These are phyloP conservation scores for Ceratocystis ficicola DNA, from an alignment of 2,329 filamentous ascomycete genomes.

Conservation along the genomic window DNA sequence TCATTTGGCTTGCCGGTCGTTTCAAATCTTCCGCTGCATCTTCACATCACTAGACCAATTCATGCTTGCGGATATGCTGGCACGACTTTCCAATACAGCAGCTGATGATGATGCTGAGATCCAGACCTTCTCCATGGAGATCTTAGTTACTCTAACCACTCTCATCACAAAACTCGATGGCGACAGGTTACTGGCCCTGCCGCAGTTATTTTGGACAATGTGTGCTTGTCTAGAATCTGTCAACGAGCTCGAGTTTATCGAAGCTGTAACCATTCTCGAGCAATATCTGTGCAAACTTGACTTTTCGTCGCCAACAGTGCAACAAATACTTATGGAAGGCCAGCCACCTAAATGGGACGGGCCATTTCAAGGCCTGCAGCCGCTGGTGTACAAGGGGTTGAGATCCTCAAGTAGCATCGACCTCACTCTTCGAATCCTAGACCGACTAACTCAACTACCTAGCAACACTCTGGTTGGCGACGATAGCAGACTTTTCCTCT, in stretches of 20 bases:
- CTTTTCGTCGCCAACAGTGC: constrained; percentile 56
- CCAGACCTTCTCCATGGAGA: constrained; percentile 95
- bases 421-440: constrained; percentile 62
- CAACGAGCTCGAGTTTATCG: constrained; percentile 87
- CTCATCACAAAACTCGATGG: constrained; percentile 76
- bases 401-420: constrained; percentile 75
- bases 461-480: constrained; percentile 71
- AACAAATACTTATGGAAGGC: constrained; percentile 56
- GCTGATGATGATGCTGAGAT: constrained; percentile 91
- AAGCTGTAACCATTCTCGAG: constrained; percentile 83
- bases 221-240: constrained; percentile 94
- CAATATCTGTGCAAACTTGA: constrained; percentile 76
- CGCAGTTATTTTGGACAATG: constrained; percentile 94
- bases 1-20: constrained; percentile 89
- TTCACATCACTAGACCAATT: constrained; percentile 78
- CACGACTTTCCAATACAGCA: constrained; percentile 87
- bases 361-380: constrained; percentile 72
- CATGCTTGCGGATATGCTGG: constrained; percentile 96
- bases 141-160: constrained; percentile 82
- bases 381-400: constrained; percentile 79
- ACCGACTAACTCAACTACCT: constrained; percentile 66
- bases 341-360: constrained; percentile 83
- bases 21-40: constrained; percentile 93
- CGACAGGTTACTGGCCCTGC: constrained; percentile 72
- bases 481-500: constrained; percentile 69